These are phyloP conservation scores for Camellia granthamiana DNA, from an alignment of 148 eudicot species.

Conservation along the genomic window DNA sequence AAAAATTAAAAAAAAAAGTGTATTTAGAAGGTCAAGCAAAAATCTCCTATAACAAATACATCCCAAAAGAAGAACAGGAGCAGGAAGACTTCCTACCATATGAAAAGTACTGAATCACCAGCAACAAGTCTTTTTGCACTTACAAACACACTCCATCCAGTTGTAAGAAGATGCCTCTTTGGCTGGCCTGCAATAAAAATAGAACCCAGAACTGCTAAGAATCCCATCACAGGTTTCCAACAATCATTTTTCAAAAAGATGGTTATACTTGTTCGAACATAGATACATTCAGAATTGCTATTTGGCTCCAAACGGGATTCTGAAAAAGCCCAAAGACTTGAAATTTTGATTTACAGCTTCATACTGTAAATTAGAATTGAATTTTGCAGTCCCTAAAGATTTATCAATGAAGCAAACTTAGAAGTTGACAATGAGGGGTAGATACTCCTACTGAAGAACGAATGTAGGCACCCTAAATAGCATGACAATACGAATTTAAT, in stretches of 20 bases:
- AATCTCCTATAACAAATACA: neutral
- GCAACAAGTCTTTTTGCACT: slow-evolving; percentile 46
- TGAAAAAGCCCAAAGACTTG: neutral
- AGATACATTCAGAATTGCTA: neutral
- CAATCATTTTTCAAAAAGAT: neutral
- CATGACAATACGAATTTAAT: neutral
- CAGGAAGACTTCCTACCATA: slow-evolving; percentile 30
- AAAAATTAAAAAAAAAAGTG: neutral
- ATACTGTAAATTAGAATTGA: neutral
- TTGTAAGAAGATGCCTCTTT: slow-evolving; percentile 48
- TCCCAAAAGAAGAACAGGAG: neutral
- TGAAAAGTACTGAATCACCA: slow-evolving; percentile 50
- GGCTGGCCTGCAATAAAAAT: slow-evolving; percentile 44
- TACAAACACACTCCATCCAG: slow-evolving; percentile 53
- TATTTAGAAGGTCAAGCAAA: neutral
- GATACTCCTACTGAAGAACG: neutral
- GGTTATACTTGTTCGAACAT: neutral
- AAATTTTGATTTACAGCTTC: neutral
- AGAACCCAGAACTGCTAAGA: neutral
- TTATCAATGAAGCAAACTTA: neutral
- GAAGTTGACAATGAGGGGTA: neutral
- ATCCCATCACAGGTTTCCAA: neutral
- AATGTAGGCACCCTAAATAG: neutral
- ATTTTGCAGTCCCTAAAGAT: neutral
- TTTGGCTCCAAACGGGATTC: neutral